These are phyloP conservation scores for Pseudonitzschia pungens DNA, from an alignment of 108 stramenopile species.

Conservation along the genomic window DNA sequence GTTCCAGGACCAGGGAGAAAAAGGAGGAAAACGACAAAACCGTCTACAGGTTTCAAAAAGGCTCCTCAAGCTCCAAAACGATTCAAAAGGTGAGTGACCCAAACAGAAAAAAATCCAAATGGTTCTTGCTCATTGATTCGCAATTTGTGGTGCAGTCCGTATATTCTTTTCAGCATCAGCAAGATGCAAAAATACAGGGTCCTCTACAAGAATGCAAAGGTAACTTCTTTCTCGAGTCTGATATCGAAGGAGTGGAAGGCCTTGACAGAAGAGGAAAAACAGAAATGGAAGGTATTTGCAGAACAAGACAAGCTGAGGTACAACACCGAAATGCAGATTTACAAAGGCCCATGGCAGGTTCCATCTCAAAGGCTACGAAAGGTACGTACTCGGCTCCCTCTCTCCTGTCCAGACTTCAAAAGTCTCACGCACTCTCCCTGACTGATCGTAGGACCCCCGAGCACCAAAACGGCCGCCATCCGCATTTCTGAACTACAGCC, in stretches of 20 bases:
- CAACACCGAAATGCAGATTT: constrained; percentile 33
- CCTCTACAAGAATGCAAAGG: constrained; percentile 10
- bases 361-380: constrained; percentile 29
- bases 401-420: neutral
- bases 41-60: constrained; percentile 31
- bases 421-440: neutral
- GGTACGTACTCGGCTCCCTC: constrained; percentile 14
- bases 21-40: constrained; percentile 11
- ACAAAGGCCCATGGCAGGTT: constrained; percentile 44
- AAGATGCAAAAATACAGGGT: constrained; percentile 34
- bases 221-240: constrained; percentile 7
- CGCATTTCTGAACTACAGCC: constrained; percentile 53
- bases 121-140: neutral
- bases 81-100: constrained; percentile 37
- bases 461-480: constrained; percentile 58
- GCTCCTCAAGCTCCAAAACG: constrained; percentile 60
- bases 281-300: constrained; percentile 46
- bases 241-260: constrained; percentile 30
- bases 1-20: neutral
- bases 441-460: constrained; percentile 37
- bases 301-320: constrained; percentile 43
- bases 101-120: neutral
- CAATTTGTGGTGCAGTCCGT: constrained; percentile 25
- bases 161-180: constrained; percentile 52
- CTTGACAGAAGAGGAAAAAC: constrained; percentile 37